Evolutionary conservation across 2,329 filamentous ascomycete genomes (phyloP).

Genomic region (Thelonectria discophora): DNA sequence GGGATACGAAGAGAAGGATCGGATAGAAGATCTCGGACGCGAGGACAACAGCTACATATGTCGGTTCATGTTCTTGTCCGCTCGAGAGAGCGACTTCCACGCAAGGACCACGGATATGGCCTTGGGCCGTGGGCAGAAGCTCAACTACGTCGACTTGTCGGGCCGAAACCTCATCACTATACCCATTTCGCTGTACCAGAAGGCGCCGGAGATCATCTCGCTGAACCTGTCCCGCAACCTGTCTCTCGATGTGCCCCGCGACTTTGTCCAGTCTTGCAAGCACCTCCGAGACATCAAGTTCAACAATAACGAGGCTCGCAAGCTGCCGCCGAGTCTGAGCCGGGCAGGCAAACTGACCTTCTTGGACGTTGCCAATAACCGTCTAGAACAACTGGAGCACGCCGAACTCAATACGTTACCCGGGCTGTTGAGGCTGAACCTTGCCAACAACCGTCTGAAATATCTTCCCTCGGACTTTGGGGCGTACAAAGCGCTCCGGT

Average conservation of each 20-base stretch:
- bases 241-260: conserved; percentile 89
- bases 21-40: conserved; percentile 89
- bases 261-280: conserved; percentile 94
- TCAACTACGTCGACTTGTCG: conserved; percentile 91
- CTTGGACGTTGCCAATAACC: conserved; percentile 94
- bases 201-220: conserved; percentile 90
- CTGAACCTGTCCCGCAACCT: conserved; percentile 93
- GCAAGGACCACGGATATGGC: conserved; percentile 76
- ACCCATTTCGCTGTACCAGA: conserved; percentile 91
- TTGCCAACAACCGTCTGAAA: conserved; percentile 91
- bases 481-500: conserved; percentile 79
- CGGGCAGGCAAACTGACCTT: conserved; percentile 84
- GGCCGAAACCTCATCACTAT: conserved; percentile 93
- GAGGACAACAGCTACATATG: conserved; percentile 98
- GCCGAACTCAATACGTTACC: conserved; percentile 80
- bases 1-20: conserved; percentile 87
- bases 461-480: conserved; percentile 84
- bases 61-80: conserved; percentile 92
- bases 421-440: conserved; percentile 84
- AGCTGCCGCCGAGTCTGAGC: conserved; percentile 83
- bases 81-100: conserved; percentile 83
- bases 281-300: conserved; percentile 95
- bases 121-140: conserved; percentile 84
- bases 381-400: conserved; percentile 85
- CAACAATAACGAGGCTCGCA: conserved; percentile 90